Conservation (phyloP, 129 eudicot species). For the sunflower (Helianthus annuus) region HanXRQr2.0-SUNRISE NC_035449.2:4303697-4304196, state of each 20-base stretch:
- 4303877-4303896: too few relatives aligned
- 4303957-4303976: slow-evolving; percentile 78
- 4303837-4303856: too few relatives aligned
- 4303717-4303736: too few relatives aligned
- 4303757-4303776: too few relatives aligned
- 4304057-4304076: slow-evolving; percentile 60
- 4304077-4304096: slow-evolving; percentile 15
- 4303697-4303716: too few relatives aligned
- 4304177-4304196: slow-evolving; percentile 96
- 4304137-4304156: slow-evolving; percentile 13
- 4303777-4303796: too few relatives aligned
- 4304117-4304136: slow-evolving; percentile 12
- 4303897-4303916: slow-evolving; percentile 6
- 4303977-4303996: slow-evolving; percentile 78
- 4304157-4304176: slow-evolving; percentile 91
- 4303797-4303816: too few relatives aligned
- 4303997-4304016: slow-evolving; percentile 91
- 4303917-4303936: background rate
- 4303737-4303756: too few relatives aligned
- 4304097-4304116: slow-evolving; percentile 6
- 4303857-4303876: too few relatives aligned
- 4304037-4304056: slow-evolving; percentile 94
- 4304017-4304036: slow-evolving; percentile 92
- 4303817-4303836: too few relatives aligned
- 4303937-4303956: slow-evolving; percentile 53